Base-by-base conservation (phyloP, 176 grass and related monocot genomes). In the Aegilops sharonensis region DNA sequence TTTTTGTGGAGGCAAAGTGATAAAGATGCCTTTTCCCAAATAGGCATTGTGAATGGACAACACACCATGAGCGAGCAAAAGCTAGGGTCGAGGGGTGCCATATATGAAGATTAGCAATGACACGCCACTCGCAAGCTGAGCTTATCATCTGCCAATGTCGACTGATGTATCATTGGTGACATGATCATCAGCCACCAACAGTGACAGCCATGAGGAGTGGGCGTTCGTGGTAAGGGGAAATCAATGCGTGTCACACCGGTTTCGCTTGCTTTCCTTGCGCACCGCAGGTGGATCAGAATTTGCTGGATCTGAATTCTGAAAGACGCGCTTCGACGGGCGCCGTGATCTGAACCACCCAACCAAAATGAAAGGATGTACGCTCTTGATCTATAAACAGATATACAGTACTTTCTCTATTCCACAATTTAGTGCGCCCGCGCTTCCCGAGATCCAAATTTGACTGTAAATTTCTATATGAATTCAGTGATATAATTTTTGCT, bases 1-100 rank as follows among this genome's bases (percentile, higher is more conserved):
- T 89, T 89, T 85, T 25, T 47, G 61, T 68, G 83, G 82, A 85
- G 34, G 68, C 77, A 61, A n/a, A 45, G 68, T 30, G 24, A 23
- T 30, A 20, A 42, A 24, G 42, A 43, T n/a, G 77, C 20, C 25
- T 60, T 59, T 75, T n/a, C 87, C 77, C 35, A 60, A 24, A 75
- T 24, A 75, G 61, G 43, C 61, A 68, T 75, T 35, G 25, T 66
- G 17, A 75, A 69, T 81, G 13, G 83, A 81, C 77, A 68, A 11
- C 75, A 47, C 81, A 47, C 18, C 61, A 81, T 30, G 77, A 85
- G 29, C 47, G 4, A 8, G 5, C 35, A 21, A 85, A 89, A 85
- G 78, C 35, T 81, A 17, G 83, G 34, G 5, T 20, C 21, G 18
- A 5, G 35, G 47, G 27, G 34, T 68, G 34, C 82, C 83, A 35